These are phyloP conservation scores for Baorangia bicolor DNA, from an alignment of 768 basidiomycete genomes.

Conservation along the genomic window DNA sequence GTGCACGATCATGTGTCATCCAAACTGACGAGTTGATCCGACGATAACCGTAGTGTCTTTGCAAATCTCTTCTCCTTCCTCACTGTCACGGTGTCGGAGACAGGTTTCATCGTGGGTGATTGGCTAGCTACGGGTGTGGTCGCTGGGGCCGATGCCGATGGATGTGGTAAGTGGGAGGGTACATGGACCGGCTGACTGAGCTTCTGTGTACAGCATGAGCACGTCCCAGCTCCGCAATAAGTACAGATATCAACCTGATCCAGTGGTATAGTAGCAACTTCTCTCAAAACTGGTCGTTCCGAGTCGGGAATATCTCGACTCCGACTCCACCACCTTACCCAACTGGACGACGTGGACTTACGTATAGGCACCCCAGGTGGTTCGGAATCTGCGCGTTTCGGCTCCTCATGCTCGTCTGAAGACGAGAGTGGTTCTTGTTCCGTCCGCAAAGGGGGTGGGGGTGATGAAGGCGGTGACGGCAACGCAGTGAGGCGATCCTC, in stretches of 20 bases:
- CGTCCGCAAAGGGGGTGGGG: constrained; percentile 15
- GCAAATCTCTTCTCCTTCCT: constrained; percentile 60
- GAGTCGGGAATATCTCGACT: constrained; percentile 40
- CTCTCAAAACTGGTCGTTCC: constrained; percentile 25
- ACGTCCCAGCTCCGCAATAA: neutral
- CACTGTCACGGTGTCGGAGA: constrained; percentile 9
- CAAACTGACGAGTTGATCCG: constrained; percentile 81
- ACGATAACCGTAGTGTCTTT: constrained; percentile 90
- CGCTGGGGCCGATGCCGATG: constrained; percentile 45
- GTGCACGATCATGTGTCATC: too few relatives aligned
- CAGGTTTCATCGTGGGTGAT: constrained; percentile 31
- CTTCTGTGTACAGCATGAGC: constrained; percentile 15
- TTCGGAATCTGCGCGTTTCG: constrained; percentile 38
- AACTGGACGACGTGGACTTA: constrained; percentile 60
- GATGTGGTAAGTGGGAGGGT: constrained; percentile 4
- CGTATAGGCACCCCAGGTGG: constrained; percentile 37
- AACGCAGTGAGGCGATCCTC: constrained; percentile 23
- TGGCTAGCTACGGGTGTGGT: constrained; percentile 38
- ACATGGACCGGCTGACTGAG: neutral
- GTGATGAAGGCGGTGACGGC: constrained; percentile 9
- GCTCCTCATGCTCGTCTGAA: constrained; percentile 25
- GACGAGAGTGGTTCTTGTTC: constrained; percentile 29
- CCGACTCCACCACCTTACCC: constrained; percentile 84
- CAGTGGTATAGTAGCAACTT: constrained; percentile 22
- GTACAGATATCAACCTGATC: constrained; percentile 19